Base-by-base conservation (phyloP, 164 flowering plant genomes). In the Houttuynia cordata region DNA sequence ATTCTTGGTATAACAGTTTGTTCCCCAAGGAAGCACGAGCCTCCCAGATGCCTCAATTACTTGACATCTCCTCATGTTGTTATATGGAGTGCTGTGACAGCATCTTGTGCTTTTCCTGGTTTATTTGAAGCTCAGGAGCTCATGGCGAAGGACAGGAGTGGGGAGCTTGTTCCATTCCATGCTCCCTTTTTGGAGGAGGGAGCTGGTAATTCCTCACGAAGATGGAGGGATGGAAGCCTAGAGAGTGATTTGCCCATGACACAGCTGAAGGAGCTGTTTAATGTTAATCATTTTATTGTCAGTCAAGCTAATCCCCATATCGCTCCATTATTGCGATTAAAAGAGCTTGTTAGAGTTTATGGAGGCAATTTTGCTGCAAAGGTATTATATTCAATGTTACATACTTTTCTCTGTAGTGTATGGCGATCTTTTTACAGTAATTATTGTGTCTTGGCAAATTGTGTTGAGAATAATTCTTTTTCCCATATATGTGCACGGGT, bases 51-150 rank as follows among this genome's bases (percentile, higher is more conserved):
- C 73, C 88, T 94, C 40, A 94, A 94, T 70, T 94, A 91, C 76
- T 78, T 94, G 78, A 94, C 97, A 40, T 91, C 99, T 0, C 99
- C 99, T 62, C 96, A 94, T 72, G 97, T 94, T 62, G 97, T 94
- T 50, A 91, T 94, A 75, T 94, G 99, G 99, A 94, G 99, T 78
- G 99, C 99, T 4, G 99, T 94, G 59, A 88, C 99, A n/a, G 99
- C 99, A 57, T 94, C 99, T 63, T 94, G 99, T 75, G 99, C 99
- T 13, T 94, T 94, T 62, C 99, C 99, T 42, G 97, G 99, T 19
- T 86, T 94, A 41, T 94, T 86, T 62, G 99, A 94, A 74, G 99
- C 99, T 30, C 99, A 94, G 73, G 99, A 94, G 68, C 79, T 94
- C 55, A 94, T 94, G 99, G 99, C 99, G 1, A 94, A 94, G 75